phyloP scores from a whole-genome alignment of 129 eudicot species.

The Flaveria ramosissima region DNA sequence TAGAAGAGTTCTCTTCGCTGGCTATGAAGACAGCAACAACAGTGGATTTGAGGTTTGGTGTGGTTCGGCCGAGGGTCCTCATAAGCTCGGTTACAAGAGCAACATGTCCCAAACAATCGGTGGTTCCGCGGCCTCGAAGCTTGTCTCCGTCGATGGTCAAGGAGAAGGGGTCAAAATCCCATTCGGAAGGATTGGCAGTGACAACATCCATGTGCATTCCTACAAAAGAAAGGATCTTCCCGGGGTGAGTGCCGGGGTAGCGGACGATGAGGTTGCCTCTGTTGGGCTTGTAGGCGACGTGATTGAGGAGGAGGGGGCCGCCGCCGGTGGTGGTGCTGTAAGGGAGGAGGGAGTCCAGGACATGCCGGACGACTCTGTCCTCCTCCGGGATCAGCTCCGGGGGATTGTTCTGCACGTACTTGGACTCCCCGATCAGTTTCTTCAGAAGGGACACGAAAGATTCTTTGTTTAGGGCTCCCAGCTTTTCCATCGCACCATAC shows the following conservation, averaged over 20 bases:
- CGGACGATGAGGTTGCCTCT: conserved; percentile 78
- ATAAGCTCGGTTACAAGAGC: conserved; percentile 92
- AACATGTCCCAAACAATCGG: conserved; percentile 97
- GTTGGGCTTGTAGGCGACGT: conserved; percentile 58
- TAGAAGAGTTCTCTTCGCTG: conserved; percentile 93
- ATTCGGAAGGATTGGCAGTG: conserved; percentile 76
- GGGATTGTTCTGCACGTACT: conserved; percentile 87
- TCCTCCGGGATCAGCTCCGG: conserved; percentile 94
- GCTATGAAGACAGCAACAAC: conserved; percentile 97
- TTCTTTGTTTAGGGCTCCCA: conserved; percentile 69
- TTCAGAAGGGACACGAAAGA: conserved; percentile 64
- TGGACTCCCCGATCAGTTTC: conserved; percentile 83
- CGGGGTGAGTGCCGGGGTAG: conserved; percentile 69
- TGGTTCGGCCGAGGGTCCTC: conserved; percentile 78
- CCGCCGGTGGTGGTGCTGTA: conserved; percentile 64
- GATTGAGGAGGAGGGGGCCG: conserved; percentile 74
- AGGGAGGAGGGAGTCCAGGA: conserved; percentile 70
- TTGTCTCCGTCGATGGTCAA: conserved; percentile 88
- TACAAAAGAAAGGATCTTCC: conserved; percentile 65
- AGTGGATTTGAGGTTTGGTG: conserved; percentile 82
- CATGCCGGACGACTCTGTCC: conserved; percentile 80
- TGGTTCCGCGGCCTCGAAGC: conserved; percentile 93
- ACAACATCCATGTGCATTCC: conserved; percentile 96
- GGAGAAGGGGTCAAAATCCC: conserved; percentile 95
- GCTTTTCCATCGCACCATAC: conserved; percentile 19